These are phyloP conservation scores for Ceratobasidium papillatum DNA, from an alignment of 1,284 basidiomycete species.

Conservation along the genomic window DNA sequence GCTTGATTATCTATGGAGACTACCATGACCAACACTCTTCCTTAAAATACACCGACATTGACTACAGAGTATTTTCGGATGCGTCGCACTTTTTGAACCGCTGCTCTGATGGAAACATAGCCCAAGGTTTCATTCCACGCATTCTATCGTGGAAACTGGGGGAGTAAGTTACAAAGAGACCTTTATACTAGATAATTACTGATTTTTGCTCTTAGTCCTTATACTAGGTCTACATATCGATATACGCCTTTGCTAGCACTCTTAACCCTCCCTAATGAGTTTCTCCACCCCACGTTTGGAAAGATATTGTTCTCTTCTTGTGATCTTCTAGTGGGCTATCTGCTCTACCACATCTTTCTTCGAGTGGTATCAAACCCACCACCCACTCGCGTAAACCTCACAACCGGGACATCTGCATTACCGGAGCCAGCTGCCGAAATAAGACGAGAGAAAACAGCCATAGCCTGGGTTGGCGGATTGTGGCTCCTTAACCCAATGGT, in stretches of 20 bases:
- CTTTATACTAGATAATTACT: too few relatives aligned
- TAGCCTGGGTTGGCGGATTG: conserved; percentile 40
- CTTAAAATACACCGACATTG: conserved; percentile 97
- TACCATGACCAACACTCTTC: conserved; percentile 84
- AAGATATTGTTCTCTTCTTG: conserved; percentile 90
- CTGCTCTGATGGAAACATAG: conserved; percentile 57
- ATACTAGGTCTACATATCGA: conserved; percentile 91
- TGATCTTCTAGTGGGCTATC: conserved; percentile 81
- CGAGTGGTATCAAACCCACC: not conserved
- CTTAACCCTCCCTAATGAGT: conserved; percentile 80
- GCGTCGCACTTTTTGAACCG: conserved; percentile 74
- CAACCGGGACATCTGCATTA: not conserved
- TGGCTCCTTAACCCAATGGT: conserved; percentile 93
- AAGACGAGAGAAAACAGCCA: not conserved
- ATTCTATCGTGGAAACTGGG: conserved; percentile 60
- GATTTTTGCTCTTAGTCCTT: conserved; percentile 76
- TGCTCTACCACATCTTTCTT: conserved; percentile 75
- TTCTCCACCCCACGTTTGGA: conserved; percentile 83
- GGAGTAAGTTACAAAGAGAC: conserved; percentile 74
- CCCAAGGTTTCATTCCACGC: conserved; percentile 67
- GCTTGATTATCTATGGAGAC: conserved; percentile 83
- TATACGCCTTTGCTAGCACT: conserved; percentile 95
- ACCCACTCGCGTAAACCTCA: not conserved
- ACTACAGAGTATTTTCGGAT: conserved; percentile 95
- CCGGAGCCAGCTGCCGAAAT: not conserved